Percentiles rank a stretch among this genome's conserved stretches.
These are phyloP conservation scores for Pterulicium gracile DNA, from an alignment of 1,284 basidiomycete species.

Conservation along the genomic window DNA sequence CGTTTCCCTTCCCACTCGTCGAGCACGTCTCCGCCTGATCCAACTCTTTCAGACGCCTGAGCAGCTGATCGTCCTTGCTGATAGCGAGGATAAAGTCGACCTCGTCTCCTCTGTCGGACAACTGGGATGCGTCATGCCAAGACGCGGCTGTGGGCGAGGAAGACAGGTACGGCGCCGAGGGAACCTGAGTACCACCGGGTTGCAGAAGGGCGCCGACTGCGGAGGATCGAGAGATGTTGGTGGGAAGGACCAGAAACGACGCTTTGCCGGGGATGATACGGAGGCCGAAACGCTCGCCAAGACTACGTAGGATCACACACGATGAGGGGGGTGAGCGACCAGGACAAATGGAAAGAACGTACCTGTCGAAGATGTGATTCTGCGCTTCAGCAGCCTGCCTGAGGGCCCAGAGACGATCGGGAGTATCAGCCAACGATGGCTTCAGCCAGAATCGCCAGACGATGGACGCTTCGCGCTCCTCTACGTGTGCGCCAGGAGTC, in stretches of 20 bases:
- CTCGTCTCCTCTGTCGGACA: conserved; percentile 25
- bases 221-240: conserved; percentile 71
- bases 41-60: conserved; percentile 63
- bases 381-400: conserved; percentile 84
- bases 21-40: conserved; percentile 63
- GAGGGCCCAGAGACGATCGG: conserved; percentile 68
- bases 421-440: conserved; percentile 21
- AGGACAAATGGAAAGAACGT: conserved; percentile 7
- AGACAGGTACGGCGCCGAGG: conserved; percentile 23
- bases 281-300: conserved; percentile 71
- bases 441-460: conserved; percentile 73
- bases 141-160: conserved; percentile 16
- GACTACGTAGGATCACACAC: conserved; percentile 23
- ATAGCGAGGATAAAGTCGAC: conserved; percentile 58
- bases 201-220: conserved; percentile 70
- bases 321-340: conserved; percentile 1
- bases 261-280: conserved; percentile 72
- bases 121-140: conserved; percentile 8
- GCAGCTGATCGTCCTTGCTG: conserved; percentile 64
- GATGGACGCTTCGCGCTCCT: conserved; percentile 76
- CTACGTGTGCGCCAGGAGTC: conserved; percentile 76
- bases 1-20: conserved; percentile 58
- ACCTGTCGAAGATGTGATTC: conserved; percentile 81
- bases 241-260: conserved; percentile 76
- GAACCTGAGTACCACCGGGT: conserved; percentile 52